phyloP scores from a whole-genome alignment of 2,329 filamentous ascomycete genomes.

The Escovopsis sp. region DNA sequence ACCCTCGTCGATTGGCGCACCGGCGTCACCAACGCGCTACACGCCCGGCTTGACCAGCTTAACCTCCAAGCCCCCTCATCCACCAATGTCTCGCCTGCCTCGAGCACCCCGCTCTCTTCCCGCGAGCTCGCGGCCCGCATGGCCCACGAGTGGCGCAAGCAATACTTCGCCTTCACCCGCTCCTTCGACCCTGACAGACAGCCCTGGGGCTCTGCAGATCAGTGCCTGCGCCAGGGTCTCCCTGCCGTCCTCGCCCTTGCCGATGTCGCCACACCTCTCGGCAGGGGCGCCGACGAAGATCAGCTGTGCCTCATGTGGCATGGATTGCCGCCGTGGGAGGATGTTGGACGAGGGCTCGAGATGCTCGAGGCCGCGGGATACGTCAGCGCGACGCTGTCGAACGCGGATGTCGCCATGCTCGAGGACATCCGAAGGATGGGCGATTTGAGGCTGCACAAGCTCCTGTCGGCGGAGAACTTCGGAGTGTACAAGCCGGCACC shows the following conservation, averaged over 20 bases:
- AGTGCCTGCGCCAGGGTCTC: slow-evolving; percentile 53
- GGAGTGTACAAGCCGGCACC: slow-evolving; percentile 59
- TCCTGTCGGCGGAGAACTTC: slow-evolving; percentile 57
- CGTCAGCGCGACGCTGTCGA: slow-evolving; percentile 53
- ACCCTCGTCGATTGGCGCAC: slow-evolving; percentile 68
- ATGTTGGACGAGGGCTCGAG: slow-evolving; percentile 40
- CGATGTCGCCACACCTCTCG: slow-evolving; percentile 42
- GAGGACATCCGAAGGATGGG: slow-evolving; percentile 45
- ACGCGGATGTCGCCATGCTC: slow-evolving; percentile 56
- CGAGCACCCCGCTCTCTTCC: slow-evolving; percentile 30
- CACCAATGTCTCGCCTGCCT: slow-evolving; percentile 30
- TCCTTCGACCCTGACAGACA: slow-evolving; percentile 30
- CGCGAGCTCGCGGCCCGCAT: slow-evolving; percentile 35
- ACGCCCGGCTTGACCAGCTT: too few relatives aligned
- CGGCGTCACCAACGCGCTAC: slow-evolving; percentile 47
- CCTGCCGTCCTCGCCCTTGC: slow-evolving; percentile 39
- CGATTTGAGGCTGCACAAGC: slow-evolving; percentile 41
- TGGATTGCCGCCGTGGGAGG: slow-evolving; percentile 51
- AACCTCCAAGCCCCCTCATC: slow-evolving; percentile 30
- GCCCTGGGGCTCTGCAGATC: slow-evolving; percentile 54
- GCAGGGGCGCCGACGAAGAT: slow-evolving; percentile 44
- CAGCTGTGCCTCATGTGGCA: slow-evolving; percentile 59
- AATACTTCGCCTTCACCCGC: slow-evolving; percentile 46
- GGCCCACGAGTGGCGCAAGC: slow-evolving; percentile 53
- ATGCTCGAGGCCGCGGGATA: slow-evolving; percentile 38